Conservation (phyloP, 139 green algal genomes). For the Monoraphidium neglectum region DNA sequence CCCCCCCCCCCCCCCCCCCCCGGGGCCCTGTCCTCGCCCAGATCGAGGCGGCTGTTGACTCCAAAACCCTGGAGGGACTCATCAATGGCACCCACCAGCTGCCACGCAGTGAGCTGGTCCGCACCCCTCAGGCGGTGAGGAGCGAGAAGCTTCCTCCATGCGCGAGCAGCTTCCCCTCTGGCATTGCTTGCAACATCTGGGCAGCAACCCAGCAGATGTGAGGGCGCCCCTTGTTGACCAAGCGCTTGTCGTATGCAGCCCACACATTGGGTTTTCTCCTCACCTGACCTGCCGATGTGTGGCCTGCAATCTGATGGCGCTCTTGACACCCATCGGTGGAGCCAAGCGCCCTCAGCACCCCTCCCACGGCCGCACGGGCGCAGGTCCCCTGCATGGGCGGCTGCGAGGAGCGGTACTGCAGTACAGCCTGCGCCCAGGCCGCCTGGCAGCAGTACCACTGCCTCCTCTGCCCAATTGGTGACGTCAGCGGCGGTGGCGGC, state of each 20-base stretch:
- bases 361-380: background rate
- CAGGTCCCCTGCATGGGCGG: conserved; percentile 53
- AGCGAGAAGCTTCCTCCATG: too few species aligned
- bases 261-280: too few species aligned
- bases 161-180: too few species aligned
- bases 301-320: too few species aligned
- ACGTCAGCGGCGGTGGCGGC: conserved; percentile 16
- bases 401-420: conserved; percentile 61
- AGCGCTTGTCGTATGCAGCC: too few species aligned
- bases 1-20: too few species aligned
- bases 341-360: too few species aligned
- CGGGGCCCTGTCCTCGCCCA: background rate
- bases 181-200: too few species aligned
- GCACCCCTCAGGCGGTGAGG: conserved; percentile 19
- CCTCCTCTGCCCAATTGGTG: conserved; percentile 49
- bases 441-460: conserved; percentile 62
- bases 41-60: conserved; percentile 29
- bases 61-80: conserved; percentile 17
- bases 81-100: conserved; percentile 10
- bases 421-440: conserved; percentile 38
- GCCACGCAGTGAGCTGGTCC: conserved; percentile 15
- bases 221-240: too few species aligned
- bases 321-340: too few species aligned
- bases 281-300: too few species aligned
- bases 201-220: too few species aligned